Evolutionary conservation across 2,329 filamentous ascomycete species (phyloP), one percentile per base, ranked within the genome.

Genomic region (Acarospora socialis): DNA sequence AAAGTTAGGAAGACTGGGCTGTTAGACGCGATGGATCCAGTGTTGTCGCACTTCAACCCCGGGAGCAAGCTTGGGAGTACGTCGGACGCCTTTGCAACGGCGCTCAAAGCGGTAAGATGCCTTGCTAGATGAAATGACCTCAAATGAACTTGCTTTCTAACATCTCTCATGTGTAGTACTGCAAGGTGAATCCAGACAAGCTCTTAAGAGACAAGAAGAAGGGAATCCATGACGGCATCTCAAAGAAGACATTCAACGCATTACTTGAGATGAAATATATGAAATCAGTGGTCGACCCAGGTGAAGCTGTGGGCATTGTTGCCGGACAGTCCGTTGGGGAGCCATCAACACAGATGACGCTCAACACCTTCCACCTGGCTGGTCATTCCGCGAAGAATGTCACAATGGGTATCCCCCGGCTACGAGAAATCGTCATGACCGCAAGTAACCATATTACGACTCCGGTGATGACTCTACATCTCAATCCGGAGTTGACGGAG

Each of bases 331-430:
- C 87, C 19, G 77, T 98, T 24, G 90, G 90, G 51, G 92, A 98
- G 52, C 90, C 92, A 6, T 94, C 86, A 2, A 98, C 90, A 7
- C 90, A 98, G 56, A 98, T 98, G 92, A 98, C 92, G 5, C 64
- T 98, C 34, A 98, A 98, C 60, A 98, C 92, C 17, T 98, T 98
- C 72, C 90, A 98, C 70, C 81, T 98, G 71, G 90, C 90, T 56
- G 90, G 90, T 50, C 87, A 95, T 65, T 86, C 90, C 13, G 79
- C 90, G 18, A 95, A 94, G 67, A 98, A 98, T 69, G 92, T 98
- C 51, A 98, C 90, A 1, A 71, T 94, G 13, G 90, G 90, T 81
- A 95, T 98, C 51, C 90, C 90, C 37, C 83, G 90, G 60, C 69
- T 98, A 13, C 72, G 90, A 61, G 90, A 98, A 68, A 94, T 98